Evolutionary conservation across 768 basidiomycete genomes (phyloP), one percentile per base, ranked within the genome.

Genomic region (Nevesoporus exiguus): DNA sequence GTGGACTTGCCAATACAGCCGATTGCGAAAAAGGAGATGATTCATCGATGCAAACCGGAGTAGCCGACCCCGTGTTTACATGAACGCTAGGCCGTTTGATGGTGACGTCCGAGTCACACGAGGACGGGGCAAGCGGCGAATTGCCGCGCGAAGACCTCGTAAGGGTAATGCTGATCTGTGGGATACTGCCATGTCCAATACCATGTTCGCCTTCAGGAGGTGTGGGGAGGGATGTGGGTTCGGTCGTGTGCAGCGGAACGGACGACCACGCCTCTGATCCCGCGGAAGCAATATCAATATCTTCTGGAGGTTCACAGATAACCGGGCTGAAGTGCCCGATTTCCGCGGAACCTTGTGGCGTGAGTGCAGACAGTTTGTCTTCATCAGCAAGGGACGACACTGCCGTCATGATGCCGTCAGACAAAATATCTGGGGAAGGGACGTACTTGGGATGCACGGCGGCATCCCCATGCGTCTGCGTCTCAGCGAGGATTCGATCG

Each of bases 271-370:
- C 52, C 33, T 57, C 60, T 30, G 55, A 55, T 54, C 57, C 62
- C 9, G 57, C 66, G 42, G 54, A 54, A 44, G 47, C 46, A 42
- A 67, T 59, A 48, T 69, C 46, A 42, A 67, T 59, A 48, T 69
- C 65, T 44, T 68, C 67, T 46, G 67, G 67, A 52, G 67, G 61
- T 50, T 68, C 66, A 52, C 67, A 68, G 52, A 68, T 60, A 39
- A 68, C 48, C 37, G 63, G 64, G 25, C 49, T 58, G 57, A 65
- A 69, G 14, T 27, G 57, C 21, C 67, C 59, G 65, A 55, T 53
- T 63, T 58, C 63, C 65, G 61, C 61, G 63, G 66, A 39, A 37
- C 54, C 54, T 49, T 50, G 57, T 55, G 54, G 51, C 14, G 50
- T 33, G n/a, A 45, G 45, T 49, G 47, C 54, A 58, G 57, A 51